Percentiles rank a stretch among this genome's conserved stretches.
phyloP scores from a whole-genome alignment of 306 rosid genomes.

The Rubus idaeus region DNA sequence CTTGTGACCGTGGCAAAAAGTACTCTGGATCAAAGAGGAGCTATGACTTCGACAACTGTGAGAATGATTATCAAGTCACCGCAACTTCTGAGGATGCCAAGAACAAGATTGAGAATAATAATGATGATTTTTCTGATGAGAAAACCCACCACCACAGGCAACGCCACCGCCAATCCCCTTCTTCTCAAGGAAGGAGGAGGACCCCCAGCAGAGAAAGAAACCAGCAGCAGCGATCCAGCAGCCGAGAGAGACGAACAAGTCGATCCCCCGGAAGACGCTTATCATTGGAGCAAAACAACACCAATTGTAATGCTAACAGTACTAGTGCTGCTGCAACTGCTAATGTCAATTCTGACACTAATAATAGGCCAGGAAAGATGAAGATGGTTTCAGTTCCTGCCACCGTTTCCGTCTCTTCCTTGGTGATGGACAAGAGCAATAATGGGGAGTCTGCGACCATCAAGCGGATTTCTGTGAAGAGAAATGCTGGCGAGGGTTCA shows the following conservation, averaged over 20 bases:
- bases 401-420: slow-evolving; percentile 51
- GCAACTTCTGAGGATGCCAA: slow-evolving; percentile 41
- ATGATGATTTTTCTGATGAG: slow-evolving; percentile 42
- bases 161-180: slow-evolving; percentile 53
- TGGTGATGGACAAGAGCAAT: slow-evolving; percentile 81
- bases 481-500: slow-evolving; percentile 59
- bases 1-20: slow-evolving; percentile 50
- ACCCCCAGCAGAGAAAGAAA: slow-evolving; percentile 93
- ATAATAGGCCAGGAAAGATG: slow-evolving; percentile 75
- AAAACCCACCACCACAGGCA: slow-evolving; percentile 40
- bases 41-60: slow-evolving; percentile 64
- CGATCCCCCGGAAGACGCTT: slow-evolving; percentile 80
- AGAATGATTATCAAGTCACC: slow-evolving; percentile 29
- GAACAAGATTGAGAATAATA: slow-evolving; percentile 27
- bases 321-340: slow-evolving; percentile 5
- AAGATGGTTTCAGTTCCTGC: slow-evolving; percentile 98
- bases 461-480: slow-evolving; percentile 70
- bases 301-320: neutral
- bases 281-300: slow-evolving; percentile 29
- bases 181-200: slow-evolving; percentile 72
- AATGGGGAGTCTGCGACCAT: slow-evolving; percentile 46
- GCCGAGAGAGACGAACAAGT: slow-evolving; percentile 85
- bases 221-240: slow-evolving; percentile 62
- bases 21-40: slow-evolving; percentile 89
- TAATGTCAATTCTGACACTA: slow-evolving; percentile 21